Evolutionary conservation across 2,329 filamentous ascomycete genomes (phyloP).

Genomic region (Penicillium sclerotiorum): DNA sequence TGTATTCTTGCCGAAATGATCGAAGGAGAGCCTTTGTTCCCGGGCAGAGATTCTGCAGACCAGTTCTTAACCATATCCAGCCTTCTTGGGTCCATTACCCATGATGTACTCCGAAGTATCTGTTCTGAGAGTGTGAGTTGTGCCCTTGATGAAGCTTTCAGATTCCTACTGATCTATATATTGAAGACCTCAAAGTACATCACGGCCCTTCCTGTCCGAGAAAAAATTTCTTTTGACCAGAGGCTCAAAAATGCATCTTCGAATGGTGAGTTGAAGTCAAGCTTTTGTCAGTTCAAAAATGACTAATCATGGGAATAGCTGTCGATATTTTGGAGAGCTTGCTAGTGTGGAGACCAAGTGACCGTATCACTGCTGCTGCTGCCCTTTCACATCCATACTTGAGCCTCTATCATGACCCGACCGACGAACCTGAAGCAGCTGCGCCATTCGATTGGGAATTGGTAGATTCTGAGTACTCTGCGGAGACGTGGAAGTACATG

Average conservation of each 20-base stretch:
- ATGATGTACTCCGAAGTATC: constrained; percentile 96
- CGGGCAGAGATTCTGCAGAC: constrained; percentile 98
- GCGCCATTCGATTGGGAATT: constrained; percentile 99
- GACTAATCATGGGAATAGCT: too few species aligned
- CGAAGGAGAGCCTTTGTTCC: constrained; percentile 94
- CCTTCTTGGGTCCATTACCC: constrained; percentile 88
- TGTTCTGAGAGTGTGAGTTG: constrained; percentile 89
- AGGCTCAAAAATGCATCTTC: too few species aligned
- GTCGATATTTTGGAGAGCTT: constrained; percentile 92
- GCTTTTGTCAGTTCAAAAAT: too few species aligned
- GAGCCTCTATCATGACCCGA: constrained; percentile 92
- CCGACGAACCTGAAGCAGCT: constrained; percentile 89
- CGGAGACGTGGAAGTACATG: constrained; percentile 99
- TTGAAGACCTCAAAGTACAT: background rate
- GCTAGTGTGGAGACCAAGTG: constrained; percentile 95
- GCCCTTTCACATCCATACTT: constrained; percentile 92
- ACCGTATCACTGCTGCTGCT: constrained; percentile 81
- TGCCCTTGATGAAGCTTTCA: background rate
- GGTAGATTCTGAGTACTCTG: constrained; percentile 92
- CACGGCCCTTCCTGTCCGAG: background rate
- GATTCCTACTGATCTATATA: background rate
- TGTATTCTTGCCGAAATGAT: constrained; percentile 99
- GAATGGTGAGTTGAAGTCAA: too few species aligned
- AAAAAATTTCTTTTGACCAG: too few species aligned
- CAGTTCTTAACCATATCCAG: constrained; percentile 99